A percentile compares a stretch with the other conserved stretches of the same genome.
Evolutionary conservation across 2,329 filamentous ascomycete genomes (phyloP).

Genomic region (Dothistroma pini): DNA sequence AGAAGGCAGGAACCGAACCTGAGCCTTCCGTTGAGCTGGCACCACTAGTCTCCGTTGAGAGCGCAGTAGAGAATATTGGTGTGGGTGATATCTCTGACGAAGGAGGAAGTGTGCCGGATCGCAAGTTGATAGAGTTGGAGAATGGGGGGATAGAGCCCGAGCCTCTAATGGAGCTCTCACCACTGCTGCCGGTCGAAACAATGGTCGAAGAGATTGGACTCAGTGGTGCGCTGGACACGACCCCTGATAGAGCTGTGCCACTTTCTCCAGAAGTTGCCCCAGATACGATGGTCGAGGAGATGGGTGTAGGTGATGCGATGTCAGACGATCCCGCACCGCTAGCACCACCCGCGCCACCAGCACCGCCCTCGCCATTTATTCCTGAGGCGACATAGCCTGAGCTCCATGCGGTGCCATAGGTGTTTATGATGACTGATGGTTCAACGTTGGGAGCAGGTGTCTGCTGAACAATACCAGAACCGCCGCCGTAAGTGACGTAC

Average conservation of each 20-base stretch:
- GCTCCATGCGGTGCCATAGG: constrained; percentile 24
- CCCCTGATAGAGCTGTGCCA: constrained; percentile 3
- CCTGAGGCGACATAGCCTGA: constrained; percentile 20
- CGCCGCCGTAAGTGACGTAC: constrained; percentile 14
- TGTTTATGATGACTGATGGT: constrained; percentile 17
- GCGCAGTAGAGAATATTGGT: constrained; percentile 2
- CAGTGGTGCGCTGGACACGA: constrained; percentile 1
- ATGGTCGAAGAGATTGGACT: constrained; percentile 15
- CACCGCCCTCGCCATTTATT: constrained; percentile 12
- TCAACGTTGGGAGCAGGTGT: constrained; percentile 16
- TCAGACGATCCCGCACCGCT: constrained; percentile 16
- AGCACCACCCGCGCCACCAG: constrained; percentile 17
- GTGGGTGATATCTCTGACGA: not conserved
- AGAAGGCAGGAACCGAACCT: not conserved
- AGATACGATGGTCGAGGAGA: constrained; percentile 9
- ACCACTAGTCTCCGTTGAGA: constrained; percentile 1
- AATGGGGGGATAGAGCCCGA: not conserved
- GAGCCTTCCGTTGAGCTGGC: not conserved
- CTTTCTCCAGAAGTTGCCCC: constrained; percentile 5
- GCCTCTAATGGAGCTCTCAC: not conserved
- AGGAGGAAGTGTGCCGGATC: constrained; percentile 11
- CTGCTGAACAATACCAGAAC: constrained; percentile 11
- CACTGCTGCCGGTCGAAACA: constrained; percentile 7
- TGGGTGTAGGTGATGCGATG: not conserved
- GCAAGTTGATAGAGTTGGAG: not conserved